These are phyloP conservation scores for Beta lomatogona DNA, from an alignment of 179 eudicot species.

Conservation along the genomic window DNA sequence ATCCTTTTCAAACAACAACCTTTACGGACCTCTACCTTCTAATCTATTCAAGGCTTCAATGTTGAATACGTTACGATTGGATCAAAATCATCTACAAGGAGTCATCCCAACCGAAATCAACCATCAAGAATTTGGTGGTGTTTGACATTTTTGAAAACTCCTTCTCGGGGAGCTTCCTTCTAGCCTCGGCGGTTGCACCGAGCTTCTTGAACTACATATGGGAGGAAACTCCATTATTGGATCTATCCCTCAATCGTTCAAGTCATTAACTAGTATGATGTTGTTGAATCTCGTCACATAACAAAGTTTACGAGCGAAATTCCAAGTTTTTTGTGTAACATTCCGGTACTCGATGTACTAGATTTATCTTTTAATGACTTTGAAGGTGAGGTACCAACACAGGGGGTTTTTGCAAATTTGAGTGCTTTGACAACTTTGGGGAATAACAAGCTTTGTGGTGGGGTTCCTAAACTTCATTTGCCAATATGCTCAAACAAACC, in stretches of 20 bases:
- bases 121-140: neutral
- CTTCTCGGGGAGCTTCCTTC: constrained; percentile 23
- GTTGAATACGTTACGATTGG: neutral
- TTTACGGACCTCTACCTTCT: neutral
- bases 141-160: neutral
- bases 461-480: constrained; percentile 16
- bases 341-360: constrained; percentile 4
- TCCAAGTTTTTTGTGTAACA: neutral
- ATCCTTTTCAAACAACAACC: neutral
- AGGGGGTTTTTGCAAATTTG: constrained; percentile 9
- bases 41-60: constrained; percentile 3
- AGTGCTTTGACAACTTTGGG: constrained; percentile 11
- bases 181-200: constrained; percentile 13
- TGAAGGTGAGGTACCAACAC: constrained; percentile 25
- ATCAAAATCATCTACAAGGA: constrained; percentile 20
- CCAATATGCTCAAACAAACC: neutral
- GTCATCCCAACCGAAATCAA: constrained; percentile 10
- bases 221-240: constrained; percentile 23
- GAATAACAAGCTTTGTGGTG: constrained; percentile 21
- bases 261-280: constrained; percentile 13
- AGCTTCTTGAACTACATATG: neutral
- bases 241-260: constrained; percentile 23
- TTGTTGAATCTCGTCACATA: constrained; percentile 5
- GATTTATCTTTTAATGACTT: constrained; percentile 28
- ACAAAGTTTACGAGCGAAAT: constrained; percentile 20